Evolutionary conservation across 495 filamentous ascomycete genomes (phyloP), one percentile per base, ranked within the genome.

Genomic region (Filosporella fistucella): DNA sequence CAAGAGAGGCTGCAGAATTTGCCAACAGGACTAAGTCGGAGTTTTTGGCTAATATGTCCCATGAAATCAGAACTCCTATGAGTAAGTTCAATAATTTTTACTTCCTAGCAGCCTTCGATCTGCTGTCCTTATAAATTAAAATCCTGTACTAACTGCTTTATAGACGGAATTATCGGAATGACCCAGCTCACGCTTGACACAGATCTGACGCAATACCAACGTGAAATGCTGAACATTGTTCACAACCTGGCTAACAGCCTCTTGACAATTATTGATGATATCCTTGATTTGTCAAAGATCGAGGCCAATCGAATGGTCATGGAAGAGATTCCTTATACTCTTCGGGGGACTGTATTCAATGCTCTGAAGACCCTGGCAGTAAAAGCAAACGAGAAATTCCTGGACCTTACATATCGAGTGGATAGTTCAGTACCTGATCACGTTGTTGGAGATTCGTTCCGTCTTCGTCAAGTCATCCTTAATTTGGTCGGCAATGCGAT

Each of bases 241-340:
- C 93, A 97, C 65, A 95, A 95, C 55, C 76, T 99, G 38, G 93
- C 91, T 36, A 96, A 96, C 68, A 96, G 94, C 71, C 69, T 99
- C 52, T 67, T 99, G 60, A 99, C 94, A 16, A 97, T 99, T 57
- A 97, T 99, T 62, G 93, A 99, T 63, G 93, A 99, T 65, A 97
- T 99, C 57, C 76, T 99, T 51, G 93, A 99, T 78, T 87, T 99
- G 52, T 95, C 89, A 6, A 99, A 99, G 82, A 99, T 99, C 54
- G 93, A 99, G 67, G 93, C 93, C 21, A 91, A 96, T 63, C 83
- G 93, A n/a, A 97, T 99, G 94, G 88, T 95, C 16, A 94, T 99
- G 71, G 93, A 99, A 60, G 88, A 91, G 60, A 96, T 97, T 56
- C 91, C 90, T 11, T 99, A 96, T 68, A 96, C 94, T 0, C 74